These are phyloP conservation scores for Dactylorhiza incarnata DNA, from an alignment of 106 monocot genomes.

Conservation along the genomic window DNA sequence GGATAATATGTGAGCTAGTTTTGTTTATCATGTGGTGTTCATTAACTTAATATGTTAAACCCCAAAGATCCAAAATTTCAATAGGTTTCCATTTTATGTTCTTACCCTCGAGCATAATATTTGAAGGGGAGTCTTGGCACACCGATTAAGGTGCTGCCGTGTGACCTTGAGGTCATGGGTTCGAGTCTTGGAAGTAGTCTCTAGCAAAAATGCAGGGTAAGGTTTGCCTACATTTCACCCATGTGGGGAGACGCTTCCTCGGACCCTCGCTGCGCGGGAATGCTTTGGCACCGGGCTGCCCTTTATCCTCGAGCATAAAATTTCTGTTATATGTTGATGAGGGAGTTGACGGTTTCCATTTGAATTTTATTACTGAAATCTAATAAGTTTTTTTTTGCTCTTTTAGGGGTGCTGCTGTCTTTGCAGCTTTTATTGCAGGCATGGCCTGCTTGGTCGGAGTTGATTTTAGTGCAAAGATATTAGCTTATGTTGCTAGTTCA, in stretches of 20 bases:
- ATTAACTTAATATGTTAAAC: background rate
- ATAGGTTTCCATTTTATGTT: background rate
- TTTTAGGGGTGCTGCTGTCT: slow-evolving; percentile 82
- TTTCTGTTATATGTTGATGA: background rate
- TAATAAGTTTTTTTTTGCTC: background rate
- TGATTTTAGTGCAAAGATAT: slow-evolving; percentile 86
- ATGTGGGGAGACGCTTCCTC: too few relatives aligned
- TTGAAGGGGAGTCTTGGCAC: too few relatives aligned
- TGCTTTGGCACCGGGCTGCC: too few relatives aligned
- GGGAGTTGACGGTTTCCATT: background rate
- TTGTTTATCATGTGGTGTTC: background rate
- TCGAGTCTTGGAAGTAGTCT: too few relatives aligned
- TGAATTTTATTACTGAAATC: background rate
- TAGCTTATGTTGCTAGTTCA: slow-evolving; percentile 63
- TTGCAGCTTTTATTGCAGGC: slow-evolving; percentile 86
- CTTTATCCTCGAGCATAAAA: too few relatives aligned
- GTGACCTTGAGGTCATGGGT: too few relatives aligned
- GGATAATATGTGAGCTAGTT: background rate
- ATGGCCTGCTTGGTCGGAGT: slow-evolving; percentile 88
- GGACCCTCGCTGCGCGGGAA: too few relatives aligned
- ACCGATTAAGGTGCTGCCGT: too few relatives aligned
- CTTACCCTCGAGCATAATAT: background rate
- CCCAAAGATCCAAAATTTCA: background rate
- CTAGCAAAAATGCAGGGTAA: too few relatives aligned
- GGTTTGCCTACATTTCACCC: too few relatives aligned